These are phyloP conservation scores for Tuber calosporum DNA, from an alignment of 495 filamentous ascomycete genomes.

Conservation along the genomic window DNA sequence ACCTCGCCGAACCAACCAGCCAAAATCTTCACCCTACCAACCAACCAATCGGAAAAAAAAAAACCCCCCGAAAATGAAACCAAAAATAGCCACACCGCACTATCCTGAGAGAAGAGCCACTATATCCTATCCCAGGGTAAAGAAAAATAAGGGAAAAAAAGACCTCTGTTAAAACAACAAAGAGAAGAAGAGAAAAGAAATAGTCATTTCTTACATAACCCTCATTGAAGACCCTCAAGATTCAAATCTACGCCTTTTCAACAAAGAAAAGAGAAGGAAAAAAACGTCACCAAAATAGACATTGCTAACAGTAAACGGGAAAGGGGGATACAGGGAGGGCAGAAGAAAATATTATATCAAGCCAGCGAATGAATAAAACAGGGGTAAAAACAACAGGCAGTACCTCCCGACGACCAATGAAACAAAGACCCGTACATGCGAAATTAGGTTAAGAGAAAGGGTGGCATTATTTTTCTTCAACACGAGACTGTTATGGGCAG, in stretches of 20 bases:
- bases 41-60: not conserved
- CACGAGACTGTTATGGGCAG: not conserved
- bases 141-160: not conserved
- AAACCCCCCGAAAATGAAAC: not conserved
- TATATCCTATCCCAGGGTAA: not conserved
- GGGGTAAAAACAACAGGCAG: not conserved
- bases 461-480: not conserved
- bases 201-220: slow-evolving; percentile 4
- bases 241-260: slow-evolving; percentile 5
- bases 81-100: not conserved
- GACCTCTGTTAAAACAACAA: slow-evolving; percentile 1
- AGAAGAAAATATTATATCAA: not conserved
- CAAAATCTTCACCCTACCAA: not conserved
- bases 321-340: not conserved
- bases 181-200: not conserved
- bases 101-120: not conserved
- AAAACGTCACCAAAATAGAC: not conserved
- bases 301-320: not conserved
- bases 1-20: not conserved
- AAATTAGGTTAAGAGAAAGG: not conserved
- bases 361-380: not conserved
- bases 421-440: not conserved
- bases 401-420: slow-evolving; percentile 1
- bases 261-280: not conserved
- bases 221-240: not conserved